Base-by-base conservation (phyloP, 768 basidiomycete species). In the Tulasnella sp. region DNA sequence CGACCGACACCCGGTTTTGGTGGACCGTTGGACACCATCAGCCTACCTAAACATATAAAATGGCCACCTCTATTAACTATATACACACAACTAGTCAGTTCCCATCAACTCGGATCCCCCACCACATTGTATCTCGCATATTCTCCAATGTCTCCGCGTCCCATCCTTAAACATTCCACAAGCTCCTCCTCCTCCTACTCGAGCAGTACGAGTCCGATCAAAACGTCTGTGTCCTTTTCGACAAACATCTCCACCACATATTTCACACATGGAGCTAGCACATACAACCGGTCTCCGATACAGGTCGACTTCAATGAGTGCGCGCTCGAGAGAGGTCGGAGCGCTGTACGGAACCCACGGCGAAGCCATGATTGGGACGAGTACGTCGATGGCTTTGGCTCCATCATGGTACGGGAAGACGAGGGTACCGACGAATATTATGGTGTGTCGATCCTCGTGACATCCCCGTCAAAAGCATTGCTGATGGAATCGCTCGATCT, bases 171-270 rank as follows among this genome's bases (percentile, higher is more conserved):
- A 32, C 58, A 47, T 29, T 48, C 47, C 34, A 10, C 58, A 30
- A 50, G 19, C 48, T 49, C 58, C 17, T 50, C 58, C 4, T 50
- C 47, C 5, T 52, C 51, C 51, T 24, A 4, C 13, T 30, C 9
- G 8, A 52, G 5, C 27, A 24, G 50, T 34, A 30, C 58, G 24
- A 48, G 47, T n/a, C 44, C 55, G 8, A 30, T 44, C 42, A 49
- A 51, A 42, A 49, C 58, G 10, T 26, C 26, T 4, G 58, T 59
- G 19, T 59, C 58, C 45, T 59, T 59, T 47, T 59, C 58, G 4
- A 50, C 47, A 26, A 59, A 59, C 47, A 59, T 59, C 58, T 59
- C 58, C 19, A 59, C 58, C 30, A 59, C 47, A 19, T 59, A 59
- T 41, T 47, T 59, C 47, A 59, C 58, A 26, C 58, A 59, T 59